Base-by-base conservation (phyloP, 73 alveolate species). In the Uronychia setigera region DNA sequence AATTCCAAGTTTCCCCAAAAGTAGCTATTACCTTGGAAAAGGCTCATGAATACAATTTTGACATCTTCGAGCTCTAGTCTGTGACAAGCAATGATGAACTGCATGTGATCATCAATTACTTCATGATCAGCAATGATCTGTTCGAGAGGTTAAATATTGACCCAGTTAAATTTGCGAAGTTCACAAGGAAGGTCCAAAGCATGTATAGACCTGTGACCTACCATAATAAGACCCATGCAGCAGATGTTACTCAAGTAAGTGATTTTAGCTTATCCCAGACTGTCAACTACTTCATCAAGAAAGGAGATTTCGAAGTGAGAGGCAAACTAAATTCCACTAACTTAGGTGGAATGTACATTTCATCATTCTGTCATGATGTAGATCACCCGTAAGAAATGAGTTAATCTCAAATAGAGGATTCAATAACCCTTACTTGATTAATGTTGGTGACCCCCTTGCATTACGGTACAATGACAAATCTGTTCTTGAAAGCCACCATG, bases 331-430 rank as follows among this genome's bases (percentile, higher is more conserved):
- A 74, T 29, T 58, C 86, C 60, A 31, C 60, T 19, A 97, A 96
- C 33, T 35, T 85, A 33, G 91, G 94, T 35, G 79, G 92, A 58
- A 77, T 92, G 34, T 87, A 87, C 74, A 33, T 97, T 58, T 67
- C 94, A 19, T 87, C 95, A 11, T 89, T 95, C 19, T 78, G 85
- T 32, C 98, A 94, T 87, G 98, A 94, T 80, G 89, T 58, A n/a
- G 95, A 92, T 11, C 98, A 94, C 79, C 98, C 93, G 81, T 76
- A 76, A 30, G 58, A n/a, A n/a, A n/a, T n/a, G 28, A 9, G 19
- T 31, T 67, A 14, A 13, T 28, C 9, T 5, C 59, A 28, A 1
- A 1, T 29, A 76, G 81, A 28, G 98, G 98, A 1, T 81, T 81
- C 59, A 94, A 92, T 82, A 94, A 94, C 76, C 80, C 87, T 14